Evolutionary conservation across 495 filamentous ascomycete species (phyloP), one percentile per base, ranked within the genome.

Genomic region (Coniosporium apollinis): DNA sequence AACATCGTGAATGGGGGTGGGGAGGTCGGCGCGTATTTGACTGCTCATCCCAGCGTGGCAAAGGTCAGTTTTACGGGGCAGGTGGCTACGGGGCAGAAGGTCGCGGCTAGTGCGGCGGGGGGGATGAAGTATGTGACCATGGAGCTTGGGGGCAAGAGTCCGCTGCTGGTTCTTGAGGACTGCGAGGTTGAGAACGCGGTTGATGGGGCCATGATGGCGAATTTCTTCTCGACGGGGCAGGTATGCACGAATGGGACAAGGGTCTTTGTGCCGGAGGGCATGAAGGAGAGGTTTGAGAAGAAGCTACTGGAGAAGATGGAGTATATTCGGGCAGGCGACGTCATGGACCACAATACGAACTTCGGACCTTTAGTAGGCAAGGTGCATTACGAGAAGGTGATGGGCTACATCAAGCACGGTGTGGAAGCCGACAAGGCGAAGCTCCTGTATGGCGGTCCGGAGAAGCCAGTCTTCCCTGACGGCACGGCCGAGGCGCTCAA

Each of bases 41-140:
- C 76, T 4, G 50, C 62, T 9, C 78, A 85, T 50, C 71, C 74
- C 0, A 50, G 54, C 11, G 72, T 85, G 39, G 74, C 75, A 33
- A 87, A 87, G 55, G 79, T 87, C 38, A 79, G 70, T 20, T 85
- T 85, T 55, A 86, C 80, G 0, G 80, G 80, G n/a, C 79, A 84
- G 48, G 80, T 85, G 8, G 57, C 67, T 19, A 86, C 80, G 2
- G 80, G 80, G 6, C 64, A 68, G 56, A 82, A 77, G 52, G 80
- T 86, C 4, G 77, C 80, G 9, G 67, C 62, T 15, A 54, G 67
- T 19, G 80, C 80, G 4, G 69, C 72, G 1, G 72, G 66, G n/a
- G 69, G 69, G 24, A 82, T 85, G 76, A 85, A 86, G 50, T 82
- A 81, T 49, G 75, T 83, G 22, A 85, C 80, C 3, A 79, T 85